Conservation (phyloP, 2,329 filamentous ascomycete genomes). For the Coniochaeta hoffmannii region DNA sequence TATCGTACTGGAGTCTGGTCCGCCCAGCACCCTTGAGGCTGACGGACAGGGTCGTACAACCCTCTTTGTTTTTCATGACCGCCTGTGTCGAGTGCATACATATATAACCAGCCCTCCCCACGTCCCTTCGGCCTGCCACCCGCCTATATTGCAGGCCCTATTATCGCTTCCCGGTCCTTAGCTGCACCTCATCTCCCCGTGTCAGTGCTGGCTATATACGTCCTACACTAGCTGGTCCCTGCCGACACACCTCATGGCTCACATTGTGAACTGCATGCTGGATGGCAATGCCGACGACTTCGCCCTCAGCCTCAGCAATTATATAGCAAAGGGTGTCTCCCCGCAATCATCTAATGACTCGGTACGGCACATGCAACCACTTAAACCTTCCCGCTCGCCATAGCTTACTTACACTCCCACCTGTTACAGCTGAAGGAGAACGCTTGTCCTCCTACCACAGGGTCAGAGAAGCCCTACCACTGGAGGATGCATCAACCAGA, state of each 20-base stretch:
- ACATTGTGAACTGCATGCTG: slow-evolving; percentile 54
- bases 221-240: slow-evolving; percentile 17
- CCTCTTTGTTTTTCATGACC: slow-evolving; percentile 2
- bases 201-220: slow-evolving; percentile 17
- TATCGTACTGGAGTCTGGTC: background rate
- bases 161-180: slow-evolving; percentile 23
- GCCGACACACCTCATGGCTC: slow-evolving; percentile 43
- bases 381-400: slow-evolving; percentile 13
- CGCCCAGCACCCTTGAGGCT: background rate
- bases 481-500: slow-evolving; percentile 55
- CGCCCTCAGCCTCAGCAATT: slow-evolving; percentile 28
- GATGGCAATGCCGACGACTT: slow-evolving; percentile 36
- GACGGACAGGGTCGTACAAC: background rate
- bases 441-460: slow-evolving; percentile 17
- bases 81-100: slow-evolving; percentile 16
- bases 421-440: slow-evolving; percentile 12
- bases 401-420: slow-evolving; percentile 5
- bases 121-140: slow-evolving; percentile 13
- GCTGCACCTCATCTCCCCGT: slow-evolving; percentile 20
- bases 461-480: slow-evolving; percentile 41
- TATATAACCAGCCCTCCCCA: slow-evolving; percentile 26
- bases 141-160: slow-evolving; percentile 15
- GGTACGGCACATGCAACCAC: slow-evolving; percentile 30
- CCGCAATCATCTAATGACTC: slow-evolving; percentile 36
- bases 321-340: slow-evolving; percentile 44